Evolutionary conservation across 805 yeast species (phyloP), one percentile per base, ranked within the genome.

Genomic region (Metschnikowia koreensis): DNA sequence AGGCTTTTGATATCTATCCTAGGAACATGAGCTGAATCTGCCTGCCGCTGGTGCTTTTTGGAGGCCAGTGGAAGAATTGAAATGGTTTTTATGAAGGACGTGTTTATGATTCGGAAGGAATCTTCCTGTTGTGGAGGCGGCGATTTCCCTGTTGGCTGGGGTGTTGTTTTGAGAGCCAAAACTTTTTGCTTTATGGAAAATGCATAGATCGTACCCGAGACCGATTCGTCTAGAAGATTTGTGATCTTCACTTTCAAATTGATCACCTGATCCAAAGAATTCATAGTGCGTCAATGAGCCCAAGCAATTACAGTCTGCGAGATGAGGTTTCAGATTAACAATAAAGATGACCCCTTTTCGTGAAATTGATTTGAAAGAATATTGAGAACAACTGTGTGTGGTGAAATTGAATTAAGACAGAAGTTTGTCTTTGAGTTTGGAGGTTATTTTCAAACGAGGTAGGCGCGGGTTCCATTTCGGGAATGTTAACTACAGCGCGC

Each of bases 181-280:
- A 81, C 64, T 39, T 76, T 74, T 65, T 70, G 51, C 48, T 74
- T 75, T 7, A 83, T 72, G 51, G 81, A 80, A 64, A 80, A 84
- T 9, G 90, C 77, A 64, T 82, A 84, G 38, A 88, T 76, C 33
- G 76, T 70, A 1, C 94, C 96, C n/a, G 74, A 73, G 47, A 82
- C 73, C 8, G 73, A 72, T 28, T 77, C 75, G 60, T 86, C 89
- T 43, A 82, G 69, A 7, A 79, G 69, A 46, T 88, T 87, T 11
- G 81, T 78, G 47, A 87, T 73, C 61, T 75, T 81, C 52, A 88
- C 87, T 60, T 83, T 66, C 39, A 65, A 46, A 38, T 58, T 57
- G 43, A 57, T 27, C 44, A 47, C 47, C 43, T 58, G 61, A 42
- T 58, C 61, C 50, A 53, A 44, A 10, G 51, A 44, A 39, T 52